phyloP scores from a whole-genome alignment of 305 asterid species.

The Fraxinus albicans region DNA sequence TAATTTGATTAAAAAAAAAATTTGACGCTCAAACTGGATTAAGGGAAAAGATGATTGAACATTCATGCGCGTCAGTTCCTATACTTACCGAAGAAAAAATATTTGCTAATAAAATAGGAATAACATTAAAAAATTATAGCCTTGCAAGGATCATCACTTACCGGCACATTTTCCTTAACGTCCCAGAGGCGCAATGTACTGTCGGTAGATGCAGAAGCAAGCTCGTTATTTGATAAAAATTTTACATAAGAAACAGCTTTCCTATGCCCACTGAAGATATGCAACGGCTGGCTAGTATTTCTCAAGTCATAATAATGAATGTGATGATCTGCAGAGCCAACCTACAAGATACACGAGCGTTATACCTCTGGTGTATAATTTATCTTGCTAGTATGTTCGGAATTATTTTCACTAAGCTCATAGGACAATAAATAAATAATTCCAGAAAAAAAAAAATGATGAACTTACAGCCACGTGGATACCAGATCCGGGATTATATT shows the following conservation, averaged over 20 bases:
- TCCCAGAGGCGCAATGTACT: constrained; percentile 89
- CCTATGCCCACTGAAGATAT: constrained; percentile 72
- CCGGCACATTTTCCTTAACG: constrained; percentile 65
- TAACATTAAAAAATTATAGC: background rate
- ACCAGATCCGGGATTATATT: constrained; percentile 89
- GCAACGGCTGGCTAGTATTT: constrained; percentile 60
- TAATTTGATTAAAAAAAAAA: background rate
- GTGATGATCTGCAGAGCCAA: constrained; percentile 93
- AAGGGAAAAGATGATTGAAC: background rate
- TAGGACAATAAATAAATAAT: constrained; percentile 9
- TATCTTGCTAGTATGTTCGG: constrained; percentile 3
- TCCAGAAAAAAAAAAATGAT: constrained; percentile 4
- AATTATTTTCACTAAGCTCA: background rate
- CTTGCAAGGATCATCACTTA: constrained; percentile 29
- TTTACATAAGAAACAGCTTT: constrained; percentile 88
- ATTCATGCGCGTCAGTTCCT: background rate
- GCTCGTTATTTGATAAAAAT: constrained; percentile 70
- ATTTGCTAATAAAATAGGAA: background rate
- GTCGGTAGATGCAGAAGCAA: constrained; percentile 94
- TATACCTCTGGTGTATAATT: constrained; percentile 14
- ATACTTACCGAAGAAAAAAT: background rate
- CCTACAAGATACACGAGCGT: constrained; percentile 40
- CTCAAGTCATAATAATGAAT: constrained; percentile 87
- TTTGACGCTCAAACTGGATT: background rate
- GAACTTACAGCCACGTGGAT: constrained; percentile 62